Conservation (phyloP, 169 alveolate species). For the Hammondia hammondi region DNA sequence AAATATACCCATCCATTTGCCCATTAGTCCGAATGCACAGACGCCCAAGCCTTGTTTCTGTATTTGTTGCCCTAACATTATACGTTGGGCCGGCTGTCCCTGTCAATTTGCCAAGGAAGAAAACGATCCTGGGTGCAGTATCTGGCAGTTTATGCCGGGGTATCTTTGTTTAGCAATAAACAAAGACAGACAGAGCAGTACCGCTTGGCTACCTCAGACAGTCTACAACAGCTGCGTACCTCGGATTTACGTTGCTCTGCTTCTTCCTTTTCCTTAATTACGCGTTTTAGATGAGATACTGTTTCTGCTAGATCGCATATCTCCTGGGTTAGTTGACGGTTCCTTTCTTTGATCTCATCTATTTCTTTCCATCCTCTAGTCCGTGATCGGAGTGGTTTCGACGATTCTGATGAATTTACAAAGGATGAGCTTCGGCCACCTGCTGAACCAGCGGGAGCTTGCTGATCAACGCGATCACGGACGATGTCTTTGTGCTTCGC, state of each 20-base stretch:
- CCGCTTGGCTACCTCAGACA: no score
- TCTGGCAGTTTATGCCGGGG: no score
- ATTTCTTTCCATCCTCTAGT: background rate
- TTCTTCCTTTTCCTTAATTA: background rate
- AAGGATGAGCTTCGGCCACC: background rate
- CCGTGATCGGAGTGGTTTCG: background rate
- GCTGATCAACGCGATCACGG: background rate
- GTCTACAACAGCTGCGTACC: background rate
- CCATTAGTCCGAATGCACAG: no score
- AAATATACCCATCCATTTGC: no score
- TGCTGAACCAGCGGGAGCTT: background rate
- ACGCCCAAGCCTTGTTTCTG: no score
- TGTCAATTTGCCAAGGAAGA: no score
- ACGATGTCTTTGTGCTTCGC: background rate
- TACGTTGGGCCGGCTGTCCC: no score
- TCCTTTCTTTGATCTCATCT: slow-evolving; percentile 3
- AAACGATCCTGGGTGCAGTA: no score
- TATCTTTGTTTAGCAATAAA: no score
- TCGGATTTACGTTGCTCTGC: background rate
- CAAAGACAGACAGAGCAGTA: no score
- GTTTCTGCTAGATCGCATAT: background rate
- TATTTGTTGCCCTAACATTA: no score
- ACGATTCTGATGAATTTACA: background rate
- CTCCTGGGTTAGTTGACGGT: background rate
- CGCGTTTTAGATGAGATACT: background rate